Conservation (phyloP, 306 rosid genomes). For the Amphicarpaea edgeworthii region DNA sequence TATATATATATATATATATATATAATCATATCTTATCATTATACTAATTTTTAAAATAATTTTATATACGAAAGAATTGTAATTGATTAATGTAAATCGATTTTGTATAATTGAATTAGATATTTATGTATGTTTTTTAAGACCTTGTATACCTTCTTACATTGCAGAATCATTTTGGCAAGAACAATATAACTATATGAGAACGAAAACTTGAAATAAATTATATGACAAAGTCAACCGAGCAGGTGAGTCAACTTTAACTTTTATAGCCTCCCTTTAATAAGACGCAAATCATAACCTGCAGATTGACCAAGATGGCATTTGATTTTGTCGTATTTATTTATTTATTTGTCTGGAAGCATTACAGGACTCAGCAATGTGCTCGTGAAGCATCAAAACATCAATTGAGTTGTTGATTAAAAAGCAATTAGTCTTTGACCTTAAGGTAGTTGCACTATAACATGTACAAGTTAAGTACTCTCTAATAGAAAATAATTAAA, state of each 20-base stretch:
- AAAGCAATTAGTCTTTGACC: not conserved
- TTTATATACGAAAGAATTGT: too few species aligned
- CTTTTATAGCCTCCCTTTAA: conserved; percentile 28
- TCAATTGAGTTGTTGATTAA: not conserved
- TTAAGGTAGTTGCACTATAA: not conserved
- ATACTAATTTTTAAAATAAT: too few species aligned
- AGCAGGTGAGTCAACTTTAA: conserved; percentile 60
- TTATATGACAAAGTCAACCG: conserved; percentile 44
- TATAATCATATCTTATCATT: too few species aligned
- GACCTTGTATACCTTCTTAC: not conserved
- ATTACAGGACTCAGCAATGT: not conserved
- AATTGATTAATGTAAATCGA: too few species aligned
- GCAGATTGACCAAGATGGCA: conserved; percentile 42
- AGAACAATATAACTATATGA: not conserved
- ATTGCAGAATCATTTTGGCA: not conserved
- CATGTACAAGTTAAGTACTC: conserved; percentile 14
- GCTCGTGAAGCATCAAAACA: not conserved
- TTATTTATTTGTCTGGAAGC: too few species aligned
- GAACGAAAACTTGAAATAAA: conserved; percentile 13
- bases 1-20: too few species aligned
- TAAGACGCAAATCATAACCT: conserved; percentile 24
- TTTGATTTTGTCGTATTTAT: conserved; percentile 34
- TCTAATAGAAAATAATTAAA: not conserved
- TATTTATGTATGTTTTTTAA: too few species aligned
- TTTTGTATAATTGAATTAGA: too few species aligned